Evolutionary conservation across 257 asterid genomes (phyloP).

Genomic region (Solanum neorickii): DNA sequence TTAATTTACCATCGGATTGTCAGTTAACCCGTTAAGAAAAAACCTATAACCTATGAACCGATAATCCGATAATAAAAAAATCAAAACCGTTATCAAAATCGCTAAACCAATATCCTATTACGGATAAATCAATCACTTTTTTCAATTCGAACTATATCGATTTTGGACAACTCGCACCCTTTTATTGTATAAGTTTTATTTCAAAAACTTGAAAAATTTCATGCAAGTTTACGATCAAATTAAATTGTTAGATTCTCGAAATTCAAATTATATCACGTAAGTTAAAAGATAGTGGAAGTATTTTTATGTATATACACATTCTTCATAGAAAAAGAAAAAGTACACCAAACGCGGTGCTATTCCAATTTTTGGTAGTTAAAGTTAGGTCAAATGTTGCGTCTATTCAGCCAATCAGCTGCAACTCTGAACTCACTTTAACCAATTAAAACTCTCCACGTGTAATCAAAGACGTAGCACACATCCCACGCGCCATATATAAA

Average conservation of each 20-base stretch:
- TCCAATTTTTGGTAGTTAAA: neutral
- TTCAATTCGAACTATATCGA: too few species aligned
- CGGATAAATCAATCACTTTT: too few species aligned
- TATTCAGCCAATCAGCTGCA: conserved; percentile 40
- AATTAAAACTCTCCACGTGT: conserved; percentile 36
- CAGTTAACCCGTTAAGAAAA: too few species aligned
- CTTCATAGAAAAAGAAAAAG: neutral
- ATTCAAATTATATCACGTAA: neutral
- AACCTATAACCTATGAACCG: too few species aligned
- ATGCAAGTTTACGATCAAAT: fast-evolving
- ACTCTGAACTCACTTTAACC: conserved; percentile 9
- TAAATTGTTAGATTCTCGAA: too few species aligned
- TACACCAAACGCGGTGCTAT: neutral
- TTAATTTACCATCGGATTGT: too few species aligned
- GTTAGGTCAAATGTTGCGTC: conserved; percentile 10
- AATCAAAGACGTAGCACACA: conserved; percentile 10
- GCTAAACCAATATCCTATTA: too few species aligned
- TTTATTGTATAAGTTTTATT: too few species aligned
- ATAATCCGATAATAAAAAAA: too few species aligned
- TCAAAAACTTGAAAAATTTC: neutral
- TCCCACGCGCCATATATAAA: conserved; percentile 1
- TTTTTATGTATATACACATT: neutral
- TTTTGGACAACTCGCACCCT: neutral
- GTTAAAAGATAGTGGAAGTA: too few species aligned
- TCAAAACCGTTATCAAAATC: too few species aligned